These are phyloP conservation scores for Coprinopsis cinerea DNA, from an alignment of 768 basidiomycete species.

Conservation along the genomic window DNA sequence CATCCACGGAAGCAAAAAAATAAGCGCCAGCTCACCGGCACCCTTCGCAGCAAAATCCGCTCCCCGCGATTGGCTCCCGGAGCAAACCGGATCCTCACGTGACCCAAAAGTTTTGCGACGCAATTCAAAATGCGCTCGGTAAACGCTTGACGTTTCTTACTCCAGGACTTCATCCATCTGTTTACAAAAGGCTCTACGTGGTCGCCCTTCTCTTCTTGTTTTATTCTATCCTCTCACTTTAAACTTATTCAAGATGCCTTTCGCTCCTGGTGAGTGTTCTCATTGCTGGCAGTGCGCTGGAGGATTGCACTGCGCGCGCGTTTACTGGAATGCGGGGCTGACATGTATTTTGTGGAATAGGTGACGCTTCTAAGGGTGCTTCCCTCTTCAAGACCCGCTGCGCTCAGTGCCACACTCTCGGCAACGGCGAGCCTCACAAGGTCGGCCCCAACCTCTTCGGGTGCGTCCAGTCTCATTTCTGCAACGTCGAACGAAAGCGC, in stretches of 20 bases:
- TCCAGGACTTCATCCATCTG: constrained; percentile 15
- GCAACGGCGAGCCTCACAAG: constrained; percentile 70
- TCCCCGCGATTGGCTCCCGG: too few species aligned
- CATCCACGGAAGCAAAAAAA: too few species aligned
- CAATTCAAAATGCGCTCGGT: too few species aligned
- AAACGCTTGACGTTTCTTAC: too few species aligned
- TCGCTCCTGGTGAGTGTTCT: constrained; percentile 31
- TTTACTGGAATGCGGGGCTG: background rate
- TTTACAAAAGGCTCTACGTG: constrained; percentile 14
- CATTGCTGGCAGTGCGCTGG: background rate
- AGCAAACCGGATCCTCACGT: too few species aligned
- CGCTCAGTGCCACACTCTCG: constrained; percentile 90
- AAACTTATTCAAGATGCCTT: constrained; percentile 32
- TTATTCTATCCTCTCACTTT: constrained; percentile 15
- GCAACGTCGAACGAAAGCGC: background rate
- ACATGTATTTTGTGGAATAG: constrained; percentile 24
- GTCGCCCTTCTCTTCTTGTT: constrained; percentile 8
- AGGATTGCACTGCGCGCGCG: too few species aligned
- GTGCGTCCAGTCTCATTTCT: constrained; percentile 34
- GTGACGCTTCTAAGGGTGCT: constrained; percentile 89
- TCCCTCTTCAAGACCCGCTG: constrained; percentile 95
- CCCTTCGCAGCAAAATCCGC: too few species aligned
- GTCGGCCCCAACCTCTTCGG: constrained; percentile 96
- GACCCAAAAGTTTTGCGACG: too few species aligned
- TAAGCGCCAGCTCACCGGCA: too few species aligned